Conservation (phyloP, 768 basidiomycete genomes). For the Lepiota subincarnata region DNA sequence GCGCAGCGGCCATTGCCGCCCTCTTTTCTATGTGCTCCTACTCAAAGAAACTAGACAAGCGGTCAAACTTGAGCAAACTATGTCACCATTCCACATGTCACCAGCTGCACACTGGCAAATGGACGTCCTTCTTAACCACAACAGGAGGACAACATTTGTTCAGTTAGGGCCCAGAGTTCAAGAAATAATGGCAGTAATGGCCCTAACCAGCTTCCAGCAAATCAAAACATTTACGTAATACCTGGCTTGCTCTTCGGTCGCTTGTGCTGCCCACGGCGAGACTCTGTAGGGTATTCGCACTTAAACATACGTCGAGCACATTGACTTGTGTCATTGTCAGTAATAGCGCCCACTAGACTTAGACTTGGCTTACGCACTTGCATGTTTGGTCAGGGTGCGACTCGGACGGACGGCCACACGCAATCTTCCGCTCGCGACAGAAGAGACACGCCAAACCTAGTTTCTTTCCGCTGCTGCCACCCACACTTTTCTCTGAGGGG, state of each 20-base stretch:
- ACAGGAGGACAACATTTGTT: no score
- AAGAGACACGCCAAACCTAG: slow-evolving; percentile 13
- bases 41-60: no score
- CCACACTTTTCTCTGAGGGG: not conserved
- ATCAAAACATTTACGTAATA: not conserved
- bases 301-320: slow-evolving; percentile 10
- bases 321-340: not conserved
- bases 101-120: no score
- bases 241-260: slow-evolving; percentile 2
- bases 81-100: no score
- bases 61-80: no score
- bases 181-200: no score
- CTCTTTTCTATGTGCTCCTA: no score
- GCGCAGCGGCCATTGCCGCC: no score
- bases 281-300: slow-evolving; percentile 9
- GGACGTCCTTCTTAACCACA: no score
- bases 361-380: not conserved
- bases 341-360: no score
- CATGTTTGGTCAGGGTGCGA: slow-evolving; percentile 9
- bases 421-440: slow-evolving; percentile 14
- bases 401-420: slow-evolving; percentile 11
- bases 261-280: slow-evolving; percentile 10
- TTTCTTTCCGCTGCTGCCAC: not conserved
- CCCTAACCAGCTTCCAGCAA: not conserved
- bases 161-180: no score